Percentiles rank a stretch among this genome's conserved stretches.
Evolutionary conservation across 2,329 filamentous ascomycete genomes (phyloP).

Genomic region (Beauveria scarabaeidicola): DNA sequence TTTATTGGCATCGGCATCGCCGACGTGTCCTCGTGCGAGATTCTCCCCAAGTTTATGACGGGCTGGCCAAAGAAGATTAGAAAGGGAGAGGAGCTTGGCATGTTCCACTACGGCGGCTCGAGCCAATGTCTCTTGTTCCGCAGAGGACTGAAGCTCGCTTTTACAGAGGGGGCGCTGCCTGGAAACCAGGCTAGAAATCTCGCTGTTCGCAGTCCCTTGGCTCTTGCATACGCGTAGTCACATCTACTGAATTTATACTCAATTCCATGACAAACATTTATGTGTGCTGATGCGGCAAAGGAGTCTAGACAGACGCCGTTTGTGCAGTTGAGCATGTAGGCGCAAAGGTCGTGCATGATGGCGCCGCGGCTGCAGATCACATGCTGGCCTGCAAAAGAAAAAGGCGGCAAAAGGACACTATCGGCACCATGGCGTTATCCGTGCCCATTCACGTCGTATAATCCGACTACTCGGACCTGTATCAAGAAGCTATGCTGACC

Average conservation of each 20-base stretch:
- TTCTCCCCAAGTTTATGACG: slow-evolving; percentile 26
- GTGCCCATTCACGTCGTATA: background rate
- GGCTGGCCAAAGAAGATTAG: background rate
- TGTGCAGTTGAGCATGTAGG: background rate
- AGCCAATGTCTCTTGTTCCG: slow-evolving; percentile 58
- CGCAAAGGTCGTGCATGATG: background rate
- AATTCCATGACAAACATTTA: too few relatives aligned
- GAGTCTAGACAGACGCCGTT: background rate
- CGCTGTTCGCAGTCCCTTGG: background rate
- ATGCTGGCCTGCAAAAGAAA: background rate
- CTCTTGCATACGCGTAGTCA: background rate
- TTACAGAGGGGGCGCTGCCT: slow-evolving; percentile 14
- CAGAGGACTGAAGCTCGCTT: slow-evolving; percentile 35
- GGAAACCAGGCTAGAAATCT: background rate
- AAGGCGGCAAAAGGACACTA: background rate
- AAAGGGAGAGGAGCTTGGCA: slow-evolving; percentile 61
- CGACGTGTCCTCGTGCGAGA: slow-evolving; percentile 57
- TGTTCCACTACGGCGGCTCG: slow-evolving; percentile 66
- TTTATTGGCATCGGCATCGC: slow-evolving; percentile 65
- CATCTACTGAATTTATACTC: background rate
- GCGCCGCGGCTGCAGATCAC: background rate
- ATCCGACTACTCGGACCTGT: background rate
- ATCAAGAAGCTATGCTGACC: slow-evolving; percentile 5
- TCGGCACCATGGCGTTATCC: background rate
- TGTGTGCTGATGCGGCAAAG: background rate